These are phyloP conservation scores for Hirsutella minnesotensis DNA, from an alignment of 2,329 filamentous ascomycete genomes.

Conservation along the genomic window DNA sequence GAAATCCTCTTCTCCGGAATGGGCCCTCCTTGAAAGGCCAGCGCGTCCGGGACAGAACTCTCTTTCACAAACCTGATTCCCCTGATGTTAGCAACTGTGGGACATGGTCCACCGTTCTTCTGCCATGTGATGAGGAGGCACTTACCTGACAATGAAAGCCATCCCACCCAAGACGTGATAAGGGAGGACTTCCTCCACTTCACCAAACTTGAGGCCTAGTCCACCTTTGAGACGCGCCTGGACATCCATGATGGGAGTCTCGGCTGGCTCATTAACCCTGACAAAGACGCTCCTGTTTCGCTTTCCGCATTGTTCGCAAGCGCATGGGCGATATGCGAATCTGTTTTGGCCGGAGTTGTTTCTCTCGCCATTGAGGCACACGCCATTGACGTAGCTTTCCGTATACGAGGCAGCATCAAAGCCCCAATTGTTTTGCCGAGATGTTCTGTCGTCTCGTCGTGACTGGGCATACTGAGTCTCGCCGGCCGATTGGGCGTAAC, in stretches of 20 bases:
- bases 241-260: constrained; percentile 9
- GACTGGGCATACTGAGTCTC: neutral
- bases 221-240: constrained; percentile 17
- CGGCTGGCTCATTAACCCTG: constrained; percentile 6
- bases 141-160: constrained; percentile 18
- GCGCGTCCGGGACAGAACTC: constrained; percentile 13
- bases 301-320: constrained; percentile 15
- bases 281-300: constrained; percentile 21
- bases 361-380: constrained; percentile 12
- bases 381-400: neutral
- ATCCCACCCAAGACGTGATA: constrained; percentile 1
- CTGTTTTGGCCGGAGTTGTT: neutral
- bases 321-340: constrained; percentile 16
- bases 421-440: neutral
- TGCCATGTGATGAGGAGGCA: neutral
- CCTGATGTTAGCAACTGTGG: neutral
- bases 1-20: constrained; percentile 15
- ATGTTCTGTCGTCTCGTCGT: neutral
- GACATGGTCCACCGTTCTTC: neutral
- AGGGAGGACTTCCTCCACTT: constrained; percentile 16
- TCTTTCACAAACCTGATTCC: constrained; percentile 15
- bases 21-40: constrained; percentile 10
- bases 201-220: constrained; percentile 15
- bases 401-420: neutral
- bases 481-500: neutral